Base-by-base conservation (phyloP, 73 alveolate species). In the Paramecium caudatum region DNA sequence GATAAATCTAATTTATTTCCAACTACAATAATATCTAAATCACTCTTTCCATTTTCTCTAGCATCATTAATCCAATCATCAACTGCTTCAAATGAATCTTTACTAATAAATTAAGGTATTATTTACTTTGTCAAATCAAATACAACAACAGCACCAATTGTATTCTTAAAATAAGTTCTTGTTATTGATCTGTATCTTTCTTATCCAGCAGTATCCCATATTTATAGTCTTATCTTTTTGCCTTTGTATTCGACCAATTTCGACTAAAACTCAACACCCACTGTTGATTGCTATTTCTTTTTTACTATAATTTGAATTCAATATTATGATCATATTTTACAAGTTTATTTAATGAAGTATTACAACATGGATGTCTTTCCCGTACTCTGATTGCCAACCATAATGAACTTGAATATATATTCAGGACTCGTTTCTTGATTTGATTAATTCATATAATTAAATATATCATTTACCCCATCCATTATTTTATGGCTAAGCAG, bases 161-260 rank as follows among this genome's bases (percentile, higher is more conserved):
- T 97, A 17, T 98, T 98, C 84, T 98, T 65, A 65, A 33, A 65
- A 65, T 65, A 65, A 4, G 83, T 33, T 65, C 83, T 30, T 4
- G 83, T 43, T 2, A 65, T 65, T 33, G 50, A 65, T 25, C 49
- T 36, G 34, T 32, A 65, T 65, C 50, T 33, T 15, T 65, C 99
- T 69, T 96, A 91, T 15, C 99, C 99, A 7, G 99, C 99, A 3
- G 99, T 96, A 91, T 96, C 99, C 97, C 99, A 96, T 33, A 96
- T 91, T 90, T 96, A 92, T 82, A 96, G 88, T 82, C 95, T 96
- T 49, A 96, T 82, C 10, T 90, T 82, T 88, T 96, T 96, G 68
- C 90, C 96, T 34, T 93, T 93, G 8, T 93, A 81, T 47, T 55
- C 90, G n/a, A 96, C 55, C 5, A 90, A 63, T 86, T 93, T 95